These are phyloP conservation scores for Solanum medicagineum DNA, from an alignment of 257 asterid species.

Conservation along the genomic window DNA sequence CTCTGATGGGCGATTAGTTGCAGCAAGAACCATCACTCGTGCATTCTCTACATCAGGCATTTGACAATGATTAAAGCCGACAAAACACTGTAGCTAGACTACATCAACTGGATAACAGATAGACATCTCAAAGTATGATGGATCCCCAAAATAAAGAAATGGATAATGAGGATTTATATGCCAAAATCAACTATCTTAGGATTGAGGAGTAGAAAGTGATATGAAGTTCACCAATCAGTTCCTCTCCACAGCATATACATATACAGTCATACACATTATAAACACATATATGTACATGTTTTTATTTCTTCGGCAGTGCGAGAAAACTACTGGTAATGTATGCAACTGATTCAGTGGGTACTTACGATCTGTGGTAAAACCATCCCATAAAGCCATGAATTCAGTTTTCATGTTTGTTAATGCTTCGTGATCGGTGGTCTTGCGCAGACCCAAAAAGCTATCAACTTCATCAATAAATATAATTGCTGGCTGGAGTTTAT, in stretches of 20 bases:
- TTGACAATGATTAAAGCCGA: background rate
- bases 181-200: background rate
- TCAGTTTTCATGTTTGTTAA: slow-evolving; percentile 88
- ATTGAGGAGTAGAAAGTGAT: background rate
- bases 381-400: slow-evolving; percentile 99
- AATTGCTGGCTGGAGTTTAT: slow-evolving; percentile 97
- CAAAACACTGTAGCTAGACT: background rate
- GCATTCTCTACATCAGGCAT: slow-evolving; percentile 50
- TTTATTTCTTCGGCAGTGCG: background rate
- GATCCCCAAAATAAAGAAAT: background rate
- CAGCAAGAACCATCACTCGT: slow-evolving; percentile 93
- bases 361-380: slow-evolving; percentile 92
- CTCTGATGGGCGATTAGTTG: slow-evolving; percentile 96
- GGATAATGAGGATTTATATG: background rate
- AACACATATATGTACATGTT: background rate
- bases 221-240: background rate
- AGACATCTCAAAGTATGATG: background rate
- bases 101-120: background rate
- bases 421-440: slow-evolving; percentile 76
- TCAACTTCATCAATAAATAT: slow-evolving; percentile 95
- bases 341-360: background rate
- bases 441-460: slow-evolving; percentile 93
- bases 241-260: background rate
- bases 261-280: background rate
- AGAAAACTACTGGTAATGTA: background rate